phyloP scores from a whole-genome alignment of 805 yeast species.

The Ogataea paradorogensis region DNA sequence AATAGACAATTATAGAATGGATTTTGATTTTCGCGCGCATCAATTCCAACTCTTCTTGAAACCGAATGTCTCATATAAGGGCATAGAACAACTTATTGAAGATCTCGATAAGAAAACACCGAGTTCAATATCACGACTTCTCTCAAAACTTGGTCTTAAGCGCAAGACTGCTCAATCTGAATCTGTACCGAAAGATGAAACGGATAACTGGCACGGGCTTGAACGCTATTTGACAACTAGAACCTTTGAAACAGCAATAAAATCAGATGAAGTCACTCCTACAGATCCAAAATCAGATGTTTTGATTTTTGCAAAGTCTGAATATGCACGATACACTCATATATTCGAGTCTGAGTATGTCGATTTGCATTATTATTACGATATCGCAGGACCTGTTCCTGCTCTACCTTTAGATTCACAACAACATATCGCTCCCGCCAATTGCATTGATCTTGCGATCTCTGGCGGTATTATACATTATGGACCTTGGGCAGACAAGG shows the following conservation, averaged over 20 bases:
- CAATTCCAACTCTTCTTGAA: conserved; percentile 59
- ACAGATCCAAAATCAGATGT: conserved; percentile 11
- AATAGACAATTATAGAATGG: conserved; percentile 56
- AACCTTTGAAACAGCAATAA: conserved; percentile 32
- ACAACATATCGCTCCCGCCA: conserved; percentile 61
- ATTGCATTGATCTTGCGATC: conserved; percentile 59
- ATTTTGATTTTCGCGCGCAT: conserved; percentile 42
- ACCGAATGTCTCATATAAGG: conserved; percentile 67
- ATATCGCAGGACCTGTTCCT: conserved; percentile 55
- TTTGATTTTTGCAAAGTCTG: conserved; percentile 46
- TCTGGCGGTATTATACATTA: conserved; percentile 67
- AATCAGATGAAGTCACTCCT: conserved; percentile 2
- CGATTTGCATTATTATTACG: conserved; percentile 61
- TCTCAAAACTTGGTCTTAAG: conserved; percentile 1
- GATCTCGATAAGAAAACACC: conserved; percentile 4
- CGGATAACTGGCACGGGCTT: conserved; percentile 71
- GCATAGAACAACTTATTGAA: conserved; percentile 14
- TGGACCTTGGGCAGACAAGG: conserved; percentile 97
- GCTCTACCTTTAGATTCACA: conserved; percentile 31
- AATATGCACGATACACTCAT: conserved; percentile 79
- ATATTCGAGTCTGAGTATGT: conserved; percentile 59
- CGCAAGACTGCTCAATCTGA: neutral
- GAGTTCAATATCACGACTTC: conserved; percentile 3
- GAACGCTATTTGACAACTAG: conserved; percentile 53
- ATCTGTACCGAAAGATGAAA: conserved; percentile 17